phyloP scores from a whole-genome alignment of 257 asterid species.

The Schizonepeta tenuifolia region DNA sequence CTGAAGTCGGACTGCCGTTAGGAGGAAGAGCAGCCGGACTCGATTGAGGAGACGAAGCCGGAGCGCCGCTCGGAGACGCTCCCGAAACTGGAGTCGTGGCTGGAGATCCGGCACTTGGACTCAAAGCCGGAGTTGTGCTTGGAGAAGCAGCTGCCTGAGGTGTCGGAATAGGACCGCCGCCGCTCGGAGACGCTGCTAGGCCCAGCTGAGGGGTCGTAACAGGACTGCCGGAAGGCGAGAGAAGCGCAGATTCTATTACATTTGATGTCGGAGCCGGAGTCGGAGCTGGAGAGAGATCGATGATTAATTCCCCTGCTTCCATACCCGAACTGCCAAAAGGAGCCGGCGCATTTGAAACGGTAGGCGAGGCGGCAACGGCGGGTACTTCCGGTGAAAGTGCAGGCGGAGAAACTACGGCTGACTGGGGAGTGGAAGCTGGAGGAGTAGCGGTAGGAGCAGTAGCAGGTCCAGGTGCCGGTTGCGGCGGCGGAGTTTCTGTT shows the following conservation, averaged over 20 bases:
- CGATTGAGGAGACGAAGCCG: slow-evolving; percentile 11
- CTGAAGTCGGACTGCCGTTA: neutral
- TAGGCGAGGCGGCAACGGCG: slow-evolving; percentile 1
- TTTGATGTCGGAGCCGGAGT: neutral
- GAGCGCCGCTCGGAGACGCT: neutral
- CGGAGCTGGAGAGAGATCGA: slow-evolving; percentile 21
- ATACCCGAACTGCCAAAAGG: neutral
- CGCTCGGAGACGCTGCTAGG: neutral
- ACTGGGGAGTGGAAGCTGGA: neutral
- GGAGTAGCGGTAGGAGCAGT: neutral
- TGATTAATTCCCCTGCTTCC: neutral
- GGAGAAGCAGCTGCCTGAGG: neutral
- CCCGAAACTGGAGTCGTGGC: neutral
- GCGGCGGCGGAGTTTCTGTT: neutral
- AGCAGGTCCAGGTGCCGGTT: neutral
- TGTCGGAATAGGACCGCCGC: neutral
- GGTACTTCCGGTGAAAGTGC: neutral
- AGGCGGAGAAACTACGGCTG: slow-evolving; percentile 8
- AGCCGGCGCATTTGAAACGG: neutral
- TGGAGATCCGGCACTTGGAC: no score
- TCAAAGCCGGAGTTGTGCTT: no score
- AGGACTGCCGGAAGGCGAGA: neutral
- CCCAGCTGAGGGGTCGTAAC: neutral
- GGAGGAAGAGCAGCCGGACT: slow-evolving; percentile 3
- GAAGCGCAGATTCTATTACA: neutral